Base-by-base conservation (phyloP, 345 rosid genomes). In the Corymbia maculata region DNA sequence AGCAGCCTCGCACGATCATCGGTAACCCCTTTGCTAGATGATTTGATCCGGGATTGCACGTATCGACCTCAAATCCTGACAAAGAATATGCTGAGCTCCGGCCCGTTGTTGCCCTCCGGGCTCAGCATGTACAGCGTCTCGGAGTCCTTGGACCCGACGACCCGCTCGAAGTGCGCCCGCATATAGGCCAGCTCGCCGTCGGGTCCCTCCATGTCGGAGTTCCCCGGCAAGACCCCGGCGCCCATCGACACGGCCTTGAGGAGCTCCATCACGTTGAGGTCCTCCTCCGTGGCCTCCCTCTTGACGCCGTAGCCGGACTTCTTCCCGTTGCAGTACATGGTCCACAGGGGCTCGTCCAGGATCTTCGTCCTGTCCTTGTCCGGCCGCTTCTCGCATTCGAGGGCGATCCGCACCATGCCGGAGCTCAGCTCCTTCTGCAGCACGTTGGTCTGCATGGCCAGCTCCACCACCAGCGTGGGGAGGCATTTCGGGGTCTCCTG, bases 161-260 rank as follows among this genome's bases (percentile, higher is more conserved):
- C 93, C 22, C 96, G 93, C 86, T 97, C 98, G 12, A 96, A 96
- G 90, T 93, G 92, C 84, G 99, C 98, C 75, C 99, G 91, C 89
- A 95, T 94, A 87, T 97, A 96, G 28, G 96, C 96, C 92, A 96
- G 75, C 92, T 96, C 98, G 5, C 93, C 93, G 57, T 97, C 99
- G 1, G 93, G 92, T 14, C 95, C 97, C 49, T 97, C 99, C 1
- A 36, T 55, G n/a, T 94, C 96, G 3, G 95, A 92, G 53, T 90
- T 93, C 85, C 95, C 95, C 0, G 99, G 99, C 79, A 96, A 85
- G 32, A 95, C 98, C 42, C 98, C 98, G 3, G 97, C 98, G 9
- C 99, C 98, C 99, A 96, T 97, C 0, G 98, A 96, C 28, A 97
- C 97, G 2, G 97, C 91, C 92, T 92, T 92, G 53, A 97, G 92